Conservation (phyloP, 306 rosid species). For the Lupinus albus region DNA sequence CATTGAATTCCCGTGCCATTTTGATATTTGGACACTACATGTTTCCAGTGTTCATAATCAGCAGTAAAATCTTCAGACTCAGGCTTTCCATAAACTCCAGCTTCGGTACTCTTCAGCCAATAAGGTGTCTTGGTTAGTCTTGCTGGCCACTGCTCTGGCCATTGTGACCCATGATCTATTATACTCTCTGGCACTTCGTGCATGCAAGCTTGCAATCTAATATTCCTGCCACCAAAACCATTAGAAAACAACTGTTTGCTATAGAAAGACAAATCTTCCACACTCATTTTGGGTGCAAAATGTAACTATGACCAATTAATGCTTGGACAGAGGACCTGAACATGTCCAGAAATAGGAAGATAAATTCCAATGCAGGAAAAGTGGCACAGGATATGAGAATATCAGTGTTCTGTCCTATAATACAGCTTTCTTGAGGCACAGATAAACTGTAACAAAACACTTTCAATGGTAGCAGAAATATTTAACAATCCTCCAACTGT, state of each 20-base stretch:
- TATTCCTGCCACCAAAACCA: conserved; percentile 61
- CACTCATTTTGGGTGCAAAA: neutral
- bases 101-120: conserved; percentile 78
- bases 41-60: conserved; percentile 85
- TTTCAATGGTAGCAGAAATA: conserved; percentile 10
- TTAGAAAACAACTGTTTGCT: conserved; percentile 28
- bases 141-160: conserved; percentile 89
- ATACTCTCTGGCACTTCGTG: conserved; percentile 71
- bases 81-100: conserved; percentile 93
- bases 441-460: neutral
- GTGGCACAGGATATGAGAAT: too few relatives aligned
- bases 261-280: conserved; percentile 31
- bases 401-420: too few relatives aligned
- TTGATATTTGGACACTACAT: conserved; percentile 67
- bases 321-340: neutral
- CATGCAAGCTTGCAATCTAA: conserved; percentile 85
- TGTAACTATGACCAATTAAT: neutral
- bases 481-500: neutral
- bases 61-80: conserved; percentile 88
- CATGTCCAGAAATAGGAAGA: neutral
- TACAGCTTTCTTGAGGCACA: too few relatives aligned
- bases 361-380: too few relatives aligned
- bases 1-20: conserved; percentile 82
- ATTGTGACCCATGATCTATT: conserved; percentile 80
- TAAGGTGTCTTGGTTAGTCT: conserved; percentile 81